Percentiles rank a stretch among this genome's conserved stretches.
These are phyloP conservation scores for Cyberlindnera americana DNA, from an alignment of 805 yeast genomes.

Conservation along the genomic window DNA sequence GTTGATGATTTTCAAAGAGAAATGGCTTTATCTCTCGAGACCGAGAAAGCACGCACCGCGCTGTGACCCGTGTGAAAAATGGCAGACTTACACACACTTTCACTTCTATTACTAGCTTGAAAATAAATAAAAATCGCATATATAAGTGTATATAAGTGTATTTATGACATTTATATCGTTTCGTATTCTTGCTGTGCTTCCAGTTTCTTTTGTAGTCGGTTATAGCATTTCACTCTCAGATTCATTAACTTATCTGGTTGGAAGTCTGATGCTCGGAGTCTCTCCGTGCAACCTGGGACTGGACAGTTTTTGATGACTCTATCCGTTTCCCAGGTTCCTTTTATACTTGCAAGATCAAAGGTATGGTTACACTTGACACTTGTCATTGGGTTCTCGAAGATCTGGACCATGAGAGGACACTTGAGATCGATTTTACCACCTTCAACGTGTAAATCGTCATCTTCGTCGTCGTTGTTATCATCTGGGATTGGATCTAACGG, in stretches of 20 bases:
- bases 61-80: too few relatives aligned
- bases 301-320: conserved; percentile 46
- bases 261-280: conserved; percentile 35
- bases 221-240: conserved; percentile 44
- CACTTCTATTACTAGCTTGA: too few relatives aligned
- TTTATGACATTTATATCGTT: conserved; percentile 9
- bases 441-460: conserved; percentile 54
- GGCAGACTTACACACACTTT: too few relatives aligned
- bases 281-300: conserved; percentile 41
- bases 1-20: too few relatives aligned
- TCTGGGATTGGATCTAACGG: conserved; percentile 64
- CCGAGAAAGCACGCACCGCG: too few relatives aligned
- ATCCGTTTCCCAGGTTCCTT: conserved; percentile 29
- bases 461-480: conserved; percentile 29
- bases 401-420: conserved; percentile 61
- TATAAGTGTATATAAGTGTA: too few relatives aligned
- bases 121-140: too few relatives aligned
- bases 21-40: too few relatives aligned
- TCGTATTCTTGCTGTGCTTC: conserved; percentile 12
- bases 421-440: conserved; percentile 69
- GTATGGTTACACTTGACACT: conserved; percentile 58
- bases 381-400: conserved; percentile 52
- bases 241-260: conserved; percentile 51
- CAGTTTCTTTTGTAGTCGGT: conserved; percentile 22
- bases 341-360: conserved; percentile 49